These are phyloP conservation scores for Zoysia matrella DNA, from an alignment of 202 grass and related monocot genomes.

Conservation along the genomic window DNA sequence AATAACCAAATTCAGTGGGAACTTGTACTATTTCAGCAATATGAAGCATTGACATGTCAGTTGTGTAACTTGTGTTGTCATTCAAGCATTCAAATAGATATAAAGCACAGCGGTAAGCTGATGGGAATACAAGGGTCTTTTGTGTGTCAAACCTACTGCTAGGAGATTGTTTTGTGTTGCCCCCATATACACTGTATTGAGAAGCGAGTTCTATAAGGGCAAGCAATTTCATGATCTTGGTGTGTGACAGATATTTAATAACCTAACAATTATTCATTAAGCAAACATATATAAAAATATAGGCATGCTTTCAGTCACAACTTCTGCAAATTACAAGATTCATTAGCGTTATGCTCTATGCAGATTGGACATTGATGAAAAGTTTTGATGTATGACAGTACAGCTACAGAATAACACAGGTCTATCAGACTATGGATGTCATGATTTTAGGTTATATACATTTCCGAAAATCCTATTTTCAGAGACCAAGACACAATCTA, in stretches of 20 bases:
- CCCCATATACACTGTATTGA: not conserved
- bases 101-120: not conserved
- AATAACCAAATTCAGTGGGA: slow-evolving; percentile 1
- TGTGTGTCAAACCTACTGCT: not conserved
- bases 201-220: not conserved
- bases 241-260: not conserved
- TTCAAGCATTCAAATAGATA: not conserved
- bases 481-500: not conserved
- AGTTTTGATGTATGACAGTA: not conserved
- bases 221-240: not conserved
- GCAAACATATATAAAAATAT: not conserved
- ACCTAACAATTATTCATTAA: not conserved
- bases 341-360: not conserved
- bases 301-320: not conserved
- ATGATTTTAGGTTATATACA: not conserved
- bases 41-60: not conserved
- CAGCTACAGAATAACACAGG: not conserved
- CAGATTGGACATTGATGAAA: not conserved
- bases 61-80: not conserved
- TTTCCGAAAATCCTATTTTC: not conserved
- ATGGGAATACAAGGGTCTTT: not conserved
- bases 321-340: not conserved
- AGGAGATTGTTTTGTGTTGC: not conserved
- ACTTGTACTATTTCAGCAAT: not conserved
- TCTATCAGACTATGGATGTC: not conserved